A percentile compares a stretch with the other conserved stretches of the same genome.
Evolutionary conservation across 2,329 filamentous ascomycete genomes (phyloP).

Genomic region (Pseudocercospora fijiensis): DNA sequence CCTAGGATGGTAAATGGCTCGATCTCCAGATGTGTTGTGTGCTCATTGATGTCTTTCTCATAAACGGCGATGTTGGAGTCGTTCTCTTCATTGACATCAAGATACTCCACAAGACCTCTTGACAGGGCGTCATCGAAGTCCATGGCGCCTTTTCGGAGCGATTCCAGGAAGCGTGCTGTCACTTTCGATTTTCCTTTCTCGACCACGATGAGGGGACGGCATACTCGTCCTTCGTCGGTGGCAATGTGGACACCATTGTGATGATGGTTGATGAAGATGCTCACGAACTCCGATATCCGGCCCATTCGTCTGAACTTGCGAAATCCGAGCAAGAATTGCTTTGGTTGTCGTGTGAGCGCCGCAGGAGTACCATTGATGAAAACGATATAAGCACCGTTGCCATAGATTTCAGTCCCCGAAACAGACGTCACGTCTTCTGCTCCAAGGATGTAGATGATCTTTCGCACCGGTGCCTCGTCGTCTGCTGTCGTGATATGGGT

Average conservation of each 20-base stretch:
- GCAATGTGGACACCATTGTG: constrained; percentile 55
- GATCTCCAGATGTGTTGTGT: constrained; percentile 93
- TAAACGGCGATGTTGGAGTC: constrained; percentile 90
- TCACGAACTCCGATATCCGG: constrained; percentile 91
- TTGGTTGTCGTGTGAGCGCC: constrained; percentile 80
- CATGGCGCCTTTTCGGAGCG: constrained; percentile 77
- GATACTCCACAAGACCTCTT: constrained; percentile 87
- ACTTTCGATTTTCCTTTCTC: constrained; percentile 83
- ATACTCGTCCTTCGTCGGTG: constrained; percentile 95
- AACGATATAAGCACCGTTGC: constrained; percentile 79
- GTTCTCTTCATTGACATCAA: constrained; percentile 98
- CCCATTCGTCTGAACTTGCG: constrained; percentile 84
- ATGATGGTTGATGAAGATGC: constrained; percentile 29
- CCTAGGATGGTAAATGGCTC: constrained; percentile 96
- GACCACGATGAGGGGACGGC: constrained; percentile 91
- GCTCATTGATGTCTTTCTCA: constrained; percentile 76
- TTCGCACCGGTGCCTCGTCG: constrained; percentile 84
- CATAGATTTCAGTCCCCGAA: constrained; percentile 83
- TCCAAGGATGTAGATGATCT: constrained; percentile 82
- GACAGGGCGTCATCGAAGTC: constrained; percentile 93
- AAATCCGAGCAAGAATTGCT: constrained; percentile 81
- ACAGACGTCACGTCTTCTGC: constrained; percentile 78
- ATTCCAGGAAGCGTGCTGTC: constrained; percentile 71
- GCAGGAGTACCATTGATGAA: constrained; percentile 95
- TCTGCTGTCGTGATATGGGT: constrained; percentile 98